Conservation (phyloP, 2,329 filamentous ascomycete species). For the Colletotrichum sp. region DNA sequence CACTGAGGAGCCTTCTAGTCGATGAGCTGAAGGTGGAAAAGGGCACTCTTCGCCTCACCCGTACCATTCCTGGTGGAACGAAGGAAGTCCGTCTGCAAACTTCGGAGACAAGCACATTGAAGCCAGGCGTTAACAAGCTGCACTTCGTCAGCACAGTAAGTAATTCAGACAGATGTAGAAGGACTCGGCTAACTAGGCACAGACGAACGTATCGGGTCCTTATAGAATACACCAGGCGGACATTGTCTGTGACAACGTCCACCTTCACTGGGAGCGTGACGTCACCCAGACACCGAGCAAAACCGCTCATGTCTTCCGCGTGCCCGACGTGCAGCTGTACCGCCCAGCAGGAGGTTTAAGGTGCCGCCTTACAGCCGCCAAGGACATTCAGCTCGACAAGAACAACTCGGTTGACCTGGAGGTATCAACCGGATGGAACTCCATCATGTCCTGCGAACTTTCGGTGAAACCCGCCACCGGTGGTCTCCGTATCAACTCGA, state of each 20-base stretch:
- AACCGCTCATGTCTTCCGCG: slow-evolving; percentile 56
- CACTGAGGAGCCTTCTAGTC: slow-evolving; percentile 72
- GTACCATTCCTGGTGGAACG: slow-evolving; percentile 16
- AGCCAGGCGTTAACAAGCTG: slow-evolving; percentile 51
- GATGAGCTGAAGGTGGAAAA: slow-evolving; percentile 70
- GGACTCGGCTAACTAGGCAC: slow-evolving; percentile 28
- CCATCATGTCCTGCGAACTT: slow-evolving; percentile 62
- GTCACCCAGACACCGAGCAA: slow-evolving; percentile 49
- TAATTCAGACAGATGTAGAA: background rate
- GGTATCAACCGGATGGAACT: slow-evolving; percentile 76
- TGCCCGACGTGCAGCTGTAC: slow-evolving; percentile 73
- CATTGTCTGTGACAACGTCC: slow-evolving; percentile 66
- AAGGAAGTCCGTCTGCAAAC: slow-evolving; percentile 55
- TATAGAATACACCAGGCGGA: slow-evolving; percentile 78
- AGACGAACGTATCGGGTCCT: slow-evolving; percentile 71
- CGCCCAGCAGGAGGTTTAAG: slow-evolving; percentile 72
- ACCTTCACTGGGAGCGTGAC: slow-evolving; percentile 69
- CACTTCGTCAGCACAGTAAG: slow-evolving; percentile 34
- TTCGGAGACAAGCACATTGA: slow-evolving; percentile 46
- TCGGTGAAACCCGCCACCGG: slow-evolving; percentile 68
- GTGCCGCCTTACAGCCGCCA: slow-evolving; percentile 68
- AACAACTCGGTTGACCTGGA: slow-evolving; percentile 78
- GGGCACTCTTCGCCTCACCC: slow-evolving; percentile 38
- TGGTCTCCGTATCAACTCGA: slow-evolving; percentile 66
- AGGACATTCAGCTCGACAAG: slow-evolving; percentile 78